Evolutionary conservation across 1,139 yeast species (phyloP), one percentile per base, ranked within the genome.

Genomic region (Zygotorulaspora mrakii): DNA sequence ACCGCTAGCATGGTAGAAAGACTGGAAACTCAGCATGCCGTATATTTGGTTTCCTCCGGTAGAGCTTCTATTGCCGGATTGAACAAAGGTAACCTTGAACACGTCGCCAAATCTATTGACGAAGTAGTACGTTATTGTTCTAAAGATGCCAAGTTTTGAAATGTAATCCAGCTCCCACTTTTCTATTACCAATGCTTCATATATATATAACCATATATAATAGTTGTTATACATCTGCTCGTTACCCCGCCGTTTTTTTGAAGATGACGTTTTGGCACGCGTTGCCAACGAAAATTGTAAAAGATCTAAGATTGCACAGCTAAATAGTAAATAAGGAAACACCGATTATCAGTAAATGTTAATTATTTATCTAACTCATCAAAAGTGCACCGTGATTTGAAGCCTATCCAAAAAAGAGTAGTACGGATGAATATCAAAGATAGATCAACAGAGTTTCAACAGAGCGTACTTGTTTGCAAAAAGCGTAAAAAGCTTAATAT

Each of bases 11-110:
- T 87, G 78, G 96, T 86, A 38, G 76, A 75, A 43, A 74, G 85
- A 52, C 74, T 89, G 47, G 95, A 87, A 60, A 65, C 73, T 52
- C 77, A 79, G 52, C 94, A 84, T 64, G 94, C 82, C 16, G 80
- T 89, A 41, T 84, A 83, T 59, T 62, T 84, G 64, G 89, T 84
- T 39, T 68, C 82, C 38, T 77, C 87, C 41, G 97, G 98, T 37
- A 81, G 98, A 66, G 94, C 94, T 47, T 84, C 95, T 29, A 86
- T 89, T 57, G 95, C 96, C 23, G 97, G 97, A 18, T 76, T 91
- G 64, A 91, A 87, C 66, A 82, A 82, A 37, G 69, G 73, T 45
- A 91, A 91, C 62, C 83, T 89, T 42, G 75, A 76, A 46, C 73
- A 78, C 57, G 94, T 89, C 35, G 96, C 96, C 34, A 70, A 74